Evolutionary conservation across 2,329 filamentous ascomycete species (phyloP).

Genomic region (Exophiala xenobiotica): DNA sequence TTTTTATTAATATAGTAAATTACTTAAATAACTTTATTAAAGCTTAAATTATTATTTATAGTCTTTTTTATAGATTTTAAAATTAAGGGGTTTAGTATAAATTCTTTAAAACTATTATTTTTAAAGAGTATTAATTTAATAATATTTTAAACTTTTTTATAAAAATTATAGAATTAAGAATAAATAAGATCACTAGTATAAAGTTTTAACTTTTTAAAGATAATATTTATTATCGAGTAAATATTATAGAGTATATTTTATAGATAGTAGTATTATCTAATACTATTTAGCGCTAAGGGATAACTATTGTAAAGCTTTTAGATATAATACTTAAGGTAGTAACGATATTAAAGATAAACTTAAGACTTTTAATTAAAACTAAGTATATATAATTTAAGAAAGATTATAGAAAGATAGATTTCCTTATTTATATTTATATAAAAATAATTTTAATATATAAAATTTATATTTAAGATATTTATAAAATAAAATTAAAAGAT

Average conservation of each 20-base stretch:
- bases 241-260: neutral
- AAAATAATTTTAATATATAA: neutral
- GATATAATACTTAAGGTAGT: neutral
- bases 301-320: neutral
- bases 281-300: neutral
- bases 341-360: neutral
- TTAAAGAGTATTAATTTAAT: neutral
- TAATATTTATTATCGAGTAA: neutral
- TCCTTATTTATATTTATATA: neutral
- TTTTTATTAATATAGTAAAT: neutral
- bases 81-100: neutral
- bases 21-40: neutral
- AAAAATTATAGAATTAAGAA: neutral
- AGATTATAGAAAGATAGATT: neutral
- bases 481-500: neutral
- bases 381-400: neutral
- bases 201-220: neutral
- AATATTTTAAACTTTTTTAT: neutral
- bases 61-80: neutral
- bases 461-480: neutral
- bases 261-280: neutral
- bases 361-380: neutral
- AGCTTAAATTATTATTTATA: neutral
- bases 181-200: neutral
- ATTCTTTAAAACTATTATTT: neutral